A percentile compares a stretch with the other conserved stretches of the same genome.
phyloP scores from a whole-genome alignment of 163 green algal species.

The Chlamydomonas reinhardtii region DNA sequence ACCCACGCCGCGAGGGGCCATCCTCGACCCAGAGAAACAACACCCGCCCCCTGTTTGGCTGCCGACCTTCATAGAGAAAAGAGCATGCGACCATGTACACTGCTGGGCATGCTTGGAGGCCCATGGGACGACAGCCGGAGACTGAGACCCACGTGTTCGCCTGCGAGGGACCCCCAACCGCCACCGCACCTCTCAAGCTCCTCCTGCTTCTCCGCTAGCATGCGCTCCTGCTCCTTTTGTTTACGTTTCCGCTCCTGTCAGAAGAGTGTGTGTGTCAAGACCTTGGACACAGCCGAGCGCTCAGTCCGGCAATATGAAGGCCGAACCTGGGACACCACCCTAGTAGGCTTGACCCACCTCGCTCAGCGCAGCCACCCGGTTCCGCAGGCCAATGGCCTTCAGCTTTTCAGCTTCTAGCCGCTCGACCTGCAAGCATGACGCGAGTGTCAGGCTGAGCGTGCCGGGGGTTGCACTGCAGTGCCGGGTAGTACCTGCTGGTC shows the following conservation, averaged over 20 bases:
- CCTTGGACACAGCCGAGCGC: no score
- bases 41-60: no score
- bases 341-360: no score
- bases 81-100: not conserved
- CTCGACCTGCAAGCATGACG: slow-evolving; percentile 58
- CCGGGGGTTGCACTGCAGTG: no score
- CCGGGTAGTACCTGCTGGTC: slow-evolving; percentile 68
- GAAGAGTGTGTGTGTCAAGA: no score
- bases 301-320: no score
- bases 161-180: no score
- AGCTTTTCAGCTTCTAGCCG: slow-evolving; percentile 76
- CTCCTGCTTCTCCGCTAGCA: slow-evolving; percentile 73
- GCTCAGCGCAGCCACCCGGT: slow-evolving; percentile 69
- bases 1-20: no score
- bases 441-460: not conserved
- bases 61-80: no score
- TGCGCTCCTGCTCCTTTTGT: slow-evolving; percentile 67
- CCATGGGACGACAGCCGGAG: not conserved
- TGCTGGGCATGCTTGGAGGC: not conserved
- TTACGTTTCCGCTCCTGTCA: slow-evolving; percentile 67
- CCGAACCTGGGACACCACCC: no score
- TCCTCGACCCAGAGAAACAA: no score
- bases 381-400: slow-evolving; percentile 70
- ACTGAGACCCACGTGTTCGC: no score
- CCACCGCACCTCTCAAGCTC: slow-evolving; percentile 70